Percentiles rank a stretch among this genome's conserved stretches.
Conservation (phyloP, 768 basidiomycete species). For the Floccularia luteovirens region DNA sequence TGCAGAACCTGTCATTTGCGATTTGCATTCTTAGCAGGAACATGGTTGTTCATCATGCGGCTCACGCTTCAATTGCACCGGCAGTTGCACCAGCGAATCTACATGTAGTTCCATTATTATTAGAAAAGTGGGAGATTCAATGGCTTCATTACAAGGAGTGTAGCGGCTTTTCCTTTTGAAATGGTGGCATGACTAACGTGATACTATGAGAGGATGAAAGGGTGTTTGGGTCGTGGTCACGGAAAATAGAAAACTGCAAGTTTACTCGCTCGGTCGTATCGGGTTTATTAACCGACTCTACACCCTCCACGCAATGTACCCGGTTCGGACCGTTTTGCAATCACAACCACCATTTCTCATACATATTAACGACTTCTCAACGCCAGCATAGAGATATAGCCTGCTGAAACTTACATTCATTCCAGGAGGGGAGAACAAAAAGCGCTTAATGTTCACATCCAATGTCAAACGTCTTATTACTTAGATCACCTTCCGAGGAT, state of each 20-base stretch:
- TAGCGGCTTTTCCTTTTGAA: slow-evolving; percentile 70
- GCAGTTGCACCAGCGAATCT: slow-evolving; percentile 85
- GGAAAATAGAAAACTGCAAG: neutral
- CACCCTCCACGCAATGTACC: no score
- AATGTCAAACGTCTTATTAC: slow-evolving; percentile 34
- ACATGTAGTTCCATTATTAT: neutral
- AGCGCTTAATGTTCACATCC: neutral
- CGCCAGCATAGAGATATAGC: no score
- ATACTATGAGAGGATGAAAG: no score
- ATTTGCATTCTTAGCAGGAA: slow-evolving; percentile 24
- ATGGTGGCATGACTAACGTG: slow-evolving; percentile 29
- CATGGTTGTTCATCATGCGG: slow-evolving; percentile 6
- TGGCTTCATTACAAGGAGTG: slow-evolving; percentile 57
- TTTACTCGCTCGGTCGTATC: no score
- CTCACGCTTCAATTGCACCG: slow-evolving; percentile 89
- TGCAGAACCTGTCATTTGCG: slow-evolving; percentile 57
- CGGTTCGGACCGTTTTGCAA: no score
- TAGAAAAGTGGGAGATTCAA: neutral
- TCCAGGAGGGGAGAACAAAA: no score
- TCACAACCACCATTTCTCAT: no score
- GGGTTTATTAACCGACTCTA: no score
- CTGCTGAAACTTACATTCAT: no score
- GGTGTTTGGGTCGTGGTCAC: no score
- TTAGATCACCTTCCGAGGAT: slow-evolving; percentile 29
- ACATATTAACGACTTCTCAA: no score